Base-by-base conservation (phyloP, 495 filamentous ascomycete species). In the Patellaria atrata region DNA sequence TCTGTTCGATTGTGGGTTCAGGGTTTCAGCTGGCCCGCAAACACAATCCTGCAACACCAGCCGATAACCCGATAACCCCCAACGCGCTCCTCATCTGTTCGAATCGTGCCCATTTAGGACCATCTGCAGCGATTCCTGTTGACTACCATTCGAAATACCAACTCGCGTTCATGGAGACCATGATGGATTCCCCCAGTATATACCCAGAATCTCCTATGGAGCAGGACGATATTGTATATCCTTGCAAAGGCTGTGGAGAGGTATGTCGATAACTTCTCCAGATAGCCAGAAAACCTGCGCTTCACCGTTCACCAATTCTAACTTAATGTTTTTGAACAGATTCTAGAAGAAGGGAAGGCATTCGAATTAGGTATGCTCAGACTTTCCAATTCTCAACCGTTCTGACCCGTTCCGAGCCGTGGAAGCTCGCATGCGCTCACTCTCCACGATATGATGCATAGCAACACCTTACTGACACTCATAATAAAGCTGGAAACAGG, bases 231-330 rank as follows among this genome's bases (percentile, higher is more conserved):
- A 65, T 79, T 36, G 67, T 71, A 19, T 93, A 79, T 52, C 84
- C 85, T 25, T 97, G 89, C 67, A 94, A 94, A 69, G 89, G 87
- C 26, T 97, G 89, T 63, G 87, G 87, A 59, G 83, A 94, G 69
- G 86, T 93, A 69, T 44, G 64, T 23, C 27, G 36, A 7, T 5
- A 17, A 14, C 30, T 22, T 17, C 27, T 40, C 25, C 35, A 24
- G 37, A 30, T 34, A 40, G 32, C 38, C 20, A 19, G 27, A 28
- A 27, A 32, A 35, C 40, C 23, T 24, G 28, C 15, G 15, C 19
- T 16, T n/a, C 19, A 19, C 21, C 38, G 19, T 41, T 47, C 25
- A 44, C 48, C 43, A 48, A 45, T 19, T 5, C 12, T 40, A 36
- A 27, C 50, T 44, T 42, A 51, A 37, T 45, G 41, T 37, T 30